These are phyloP conservation scores for Deuterostichococcus epilithicus DNA, from an alignment of 139 green algal genomes.

Conservation along the genomic window DNA sequence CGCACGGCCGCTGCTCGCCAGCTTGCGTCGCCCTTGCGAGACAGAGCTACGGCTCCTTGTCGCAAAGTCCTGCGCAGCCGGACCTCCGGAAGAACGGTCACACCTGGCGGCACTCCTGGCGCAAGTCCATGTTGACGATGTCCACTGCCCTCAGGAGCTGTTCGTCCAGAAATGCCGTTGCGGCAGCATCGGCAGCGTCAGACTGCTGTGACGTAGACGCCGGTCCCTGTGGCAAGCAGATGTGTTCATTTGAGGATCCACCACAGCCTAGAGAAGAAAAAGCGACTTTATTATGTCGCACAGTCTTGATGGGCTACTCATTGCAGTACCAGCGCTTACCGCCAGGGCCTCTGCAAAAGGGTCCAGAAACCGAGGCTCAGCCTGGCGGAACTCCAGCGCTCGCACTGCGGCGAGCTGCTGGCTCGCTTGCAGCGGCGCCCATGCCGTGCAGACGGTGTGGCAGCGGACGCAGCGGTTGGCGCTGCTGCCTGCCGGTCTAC, in stretches of 20 bases:
- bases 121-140: slow-evolving; percentile 48
- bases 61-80: too few relatives aligned
- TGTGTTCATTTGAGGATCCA: neutral
- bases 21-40: too few relatives aligned
- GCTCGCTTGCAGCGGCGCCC: slow-evolving; percentile 3
- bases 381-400: slow-evolving; percentile 1
- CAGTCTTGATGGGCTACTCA: neutral
- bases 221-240: neutral
- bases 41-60: too few relatives aligned
- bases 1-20: too few relatives aligned
- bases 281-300: neutral
- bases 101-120: slow-evolving; percentile 37
- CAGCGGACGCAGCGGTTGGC: too few relatives aligned
- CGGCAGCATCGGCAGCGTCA: neutral
- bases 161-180: slow-evolving; percentile 34
- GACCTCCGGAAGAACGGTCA: too few relatives aligned
- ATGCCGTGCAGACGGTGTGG: too few relatives aligned
- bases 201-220: neutral
- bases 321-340: neutral
- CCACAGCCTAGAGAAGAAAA: neutral
- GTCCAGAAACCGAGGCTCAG: slow-evolving; percentile 31
- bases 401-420: slow-evolving; percentile 5
- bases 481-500: too few relatives aligned
- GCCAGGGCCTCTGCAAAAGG: slow-evolving; percentile 30
- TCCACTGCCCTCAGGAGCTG: slow-evolving; percentile 31